Percentiles rank a stretch among this genome's conserved stretches.
These are phyloP conservation scores for Microbotryum violaceum DNA, from an alignment of 1,284 basidiomycete species.

Conservation along the genomic window DNA sequence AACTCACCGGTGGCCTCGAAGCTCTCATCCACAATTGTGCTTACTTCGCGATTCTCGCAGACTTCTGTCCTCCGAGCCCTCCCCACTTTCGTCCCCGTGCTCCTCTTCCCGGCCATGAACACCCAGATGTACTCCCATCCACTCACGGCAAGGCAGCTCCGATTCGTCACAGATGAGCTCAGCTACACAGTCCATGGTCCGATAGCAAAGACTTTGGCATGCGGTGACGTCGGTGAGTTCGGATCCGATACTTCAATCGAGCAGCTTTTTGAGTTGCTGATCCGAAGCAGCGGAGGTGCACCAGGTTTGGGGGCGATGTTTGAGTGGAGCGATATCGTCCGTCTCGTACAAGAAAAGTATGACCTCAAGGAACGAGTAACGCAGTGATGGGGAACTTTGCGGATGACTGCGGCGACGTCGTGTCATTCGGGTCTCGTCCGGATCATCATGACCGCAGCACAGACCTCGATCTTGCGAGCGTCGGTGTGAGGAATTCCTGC, in stretches of 20 bases:
- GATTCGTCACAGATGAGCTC: slow-evolving; percentile 60
- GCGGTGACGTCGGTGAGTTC: slow-evolving; percentile 74
- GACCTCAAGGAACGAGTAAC: slow-evolving; percentile 2
- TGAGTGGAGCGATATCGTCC: slow-evolving; percentile 69
- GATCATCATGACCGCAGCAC: too few species aligned
- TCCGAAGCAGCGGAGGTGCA: neutral
- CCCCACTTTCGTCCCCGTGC: slow-evolving; percentile 53
- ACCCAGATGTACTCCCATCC: slow-evolving; percentile 95
- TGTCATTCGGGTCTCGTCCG: too few species aligned
- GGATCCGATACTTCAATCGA: neutral
- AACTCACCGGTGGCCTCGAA: neutral
- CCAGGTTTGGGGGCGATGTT: slow-evolving; percentile 83
- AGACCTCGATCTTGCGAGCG: too few species aligned
- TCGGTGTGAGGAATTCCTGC: too few species aligned
- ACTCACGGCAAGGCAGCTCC: slow-evolving; percentile 74
- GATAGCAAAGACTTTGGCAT: slow-evolving; percentile 76
- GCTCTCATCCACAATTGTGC: neutral
- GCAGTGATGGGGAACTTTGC: too few species aligned
- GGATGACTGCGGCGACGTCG: too few species aligned
- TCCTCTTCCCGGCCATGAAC: slow-evolving; percentile 96
- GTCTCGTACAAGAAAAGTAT: slow-evolving; percentile 30
- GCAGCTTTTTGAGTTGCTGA: neutral
- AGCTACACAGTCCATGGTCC: slow-evolving; percentile 77
- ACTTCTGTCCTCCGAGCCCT: slow-evolving; percentile 85
- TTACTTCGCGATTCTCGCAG: slow-evolving; percentile 43